Base-by-base conservation (phyloP, 805 yeast genomes). In the Teunomyces tritomae region DNA sequence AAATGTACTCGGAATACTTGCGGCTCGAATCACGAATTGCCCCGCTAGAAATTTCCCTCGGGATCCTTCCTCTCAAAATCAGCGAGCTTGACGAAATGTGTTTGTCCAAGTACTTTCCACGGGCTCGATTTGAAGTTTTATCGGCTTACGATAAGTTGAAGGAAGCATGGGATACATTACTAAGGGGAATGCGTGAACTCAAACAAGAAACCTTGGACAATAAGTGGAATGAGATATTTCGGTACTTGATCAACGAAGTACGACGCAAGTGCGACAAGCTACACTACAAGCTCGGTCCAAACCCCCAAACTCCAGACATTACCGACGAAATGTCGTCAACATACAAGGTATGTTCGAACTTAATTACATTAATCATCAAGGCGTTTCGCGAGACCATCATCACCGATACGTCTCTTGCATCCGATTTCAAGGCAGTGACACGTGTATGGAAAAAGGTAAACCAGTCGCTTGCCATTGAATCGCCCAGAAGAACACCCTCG, bases 221-320 rank as follows among this genome's bases (percentile, higher is more conserved):
- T 27, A 73, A 81, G 57, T 84, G 89, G 88, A 64, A 70, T 51
- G 74, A 74, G 20, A 67, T 83, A 2, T 82, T 83, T 51, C 64
- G 65, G 26, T 76, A 70, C 49, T 58, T 83, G 45, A 67, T 79
- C 39, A 59, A 66, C 2, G 80, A 80, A 50, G 57, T 76, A 3
- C 42, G 34, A 8, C 28, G 8, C 17, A 55, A 53, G 42, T 62
- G 67, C 43, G 52, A 55, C 10, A 43, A 43, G 26, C 24, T 52
- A 11, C n/a, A 40, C n/a, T 8, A 30, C 20, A 45, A 36, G 14
- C 14, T 13, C 43, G 10, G 28, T 20, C 10, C 24, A 24, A 6
- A 44, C 9, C 32, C 28, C 14, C 16, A 26, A 13, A 4, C 57
- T 55, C 48, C 57, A 49, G 47, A 41, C 41, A 9, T 73, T 49